These are phyloP conservation scores for Gryganskiella cystojenkinii DNA, from an alignment of 192 early-diverging fungal genomes.

Conservation along the genomic window DNA sequence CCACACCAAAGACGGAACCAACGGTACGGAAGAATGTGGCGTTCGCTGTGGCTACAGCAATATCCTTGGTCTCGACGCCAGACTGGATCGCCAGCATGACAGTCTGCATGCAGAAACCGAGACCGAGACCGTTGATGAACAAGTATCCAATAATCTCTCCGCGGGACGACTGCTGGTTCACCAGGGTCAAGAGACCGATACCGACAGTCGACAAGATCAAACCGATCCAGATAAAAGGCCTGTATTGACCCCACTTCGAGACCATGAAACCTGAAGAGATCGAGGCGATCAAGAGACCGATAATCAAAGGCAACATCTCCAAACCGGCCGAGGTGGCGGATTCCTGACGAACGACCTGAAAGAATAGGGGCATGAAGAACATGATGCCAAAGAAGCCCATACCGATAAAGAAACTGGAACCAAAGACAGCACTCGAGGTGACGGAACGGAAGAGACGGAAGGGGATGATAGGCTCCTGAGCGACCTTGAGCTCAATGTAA, in stretches of 20 bases:
- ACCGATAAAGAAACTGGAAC: conserved; percentile 51
- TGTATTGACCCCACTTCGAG: conserved; percentile 63
- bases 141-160: conserved; percentile 71
- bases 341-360: conserved; percentile 66
- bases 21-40: conserved; percentile 68
- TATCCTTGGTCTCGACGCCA: conserved; percentile 62
- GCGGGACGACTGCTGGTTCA: conserved; percentile 54
- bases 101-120: conserved; percentile 79
- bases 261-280: conserved; percentile 73
- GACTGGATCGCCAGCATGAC: conserved; percentile 77
- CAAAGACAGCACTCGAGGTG: conserved; percentile 55
- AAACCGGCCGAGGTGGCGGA: conserved; percentile 76
- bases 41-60: conserved; percentile 73
- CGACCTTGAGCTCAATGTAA: conserved; percentile 69
- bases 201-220: conserved; percentile 67
- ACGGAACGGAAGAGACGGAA: conserved; percentile 65
- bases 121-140: conserved; percentile 76
- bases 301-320: conserved; percentile 78
- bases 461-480: conserved; percentile 79
- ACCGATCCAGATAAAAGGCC: conserved; percentile 73
- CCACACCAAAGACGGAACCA: conserved; percentile 46
- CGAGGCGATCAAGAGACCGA: conserved; percentile 70
- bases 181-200: conserved; percentile 63
- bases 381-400: conserved; percentile 61
- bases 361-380: conserved; percentile 82